Evolutionary conservation across 192 early-diverging fungal species (phyloP).

Genomic region (Gonapodya prolifera): DNA sequence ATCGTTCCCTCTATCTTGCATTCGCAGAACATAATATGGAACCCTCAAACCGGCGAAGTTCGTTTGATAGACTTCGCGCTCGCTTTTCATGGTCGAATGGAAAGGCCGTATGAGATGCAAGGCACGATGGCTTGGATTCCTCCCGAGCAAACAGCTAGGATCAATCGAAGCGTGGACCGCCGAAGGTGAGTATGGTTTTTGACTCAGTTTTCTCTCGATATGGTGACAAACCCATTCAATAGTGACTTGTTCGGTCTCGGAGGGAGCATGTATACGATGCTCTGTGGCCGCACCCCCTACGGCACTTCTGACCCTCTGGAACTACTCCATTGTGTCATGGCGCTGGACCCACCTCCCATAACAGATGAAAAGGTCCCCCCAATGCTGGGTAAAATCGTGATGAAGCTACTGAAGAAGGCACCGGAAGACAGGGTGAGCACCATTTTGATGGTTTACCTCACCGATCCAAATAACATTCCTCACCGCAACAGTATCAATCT

Average conservation of each 20-base stretch:
- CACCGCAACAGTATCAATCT: neutral
- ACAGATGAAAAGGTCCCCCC: neutral
- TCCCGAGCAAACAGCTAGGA: conserved; percentile 2
- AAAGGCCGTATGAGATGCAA: neutral
- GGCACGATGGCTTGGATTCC: conserved; percentile 5
- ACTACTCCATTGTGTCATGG: neutral
- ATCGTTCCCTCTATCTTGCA: neutral
- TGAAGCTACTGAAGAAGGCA: neutral
- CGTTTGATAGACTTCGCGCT: neutral
- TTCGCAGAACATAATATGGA: conserved; percentile 1
- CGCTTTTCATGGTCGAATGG: neutral
- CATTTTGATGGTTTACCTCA: neutral
- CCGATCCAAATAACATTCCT: neutral
- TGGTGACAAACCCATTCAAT: too few relatives aligned
- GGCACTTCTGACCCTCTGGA: conserved; percentile 3
- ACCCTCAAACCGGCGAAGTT: neutral
- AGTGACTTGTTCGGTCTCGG: neutral
- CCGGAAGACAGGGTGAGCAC: neutral
- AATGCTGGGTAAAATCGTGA: neutral
- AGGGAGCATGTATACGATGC: conserved; percentile 2
- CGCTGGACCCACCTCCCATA: neutral
- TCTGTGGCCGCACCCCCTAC: neutral
- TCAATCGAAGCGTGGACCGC: neutral
- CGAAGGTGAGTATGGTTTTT: neutral
- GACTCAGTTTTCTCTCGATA: too few relatives aligned